A percentile compares a stretch with the other conserved stretches of the same genome.
phyloP scores from a whole-genome alignment of 2,329 filamentous ascomycete genomes.

The Pseudocercospora pini-densiflorae region DNA sequence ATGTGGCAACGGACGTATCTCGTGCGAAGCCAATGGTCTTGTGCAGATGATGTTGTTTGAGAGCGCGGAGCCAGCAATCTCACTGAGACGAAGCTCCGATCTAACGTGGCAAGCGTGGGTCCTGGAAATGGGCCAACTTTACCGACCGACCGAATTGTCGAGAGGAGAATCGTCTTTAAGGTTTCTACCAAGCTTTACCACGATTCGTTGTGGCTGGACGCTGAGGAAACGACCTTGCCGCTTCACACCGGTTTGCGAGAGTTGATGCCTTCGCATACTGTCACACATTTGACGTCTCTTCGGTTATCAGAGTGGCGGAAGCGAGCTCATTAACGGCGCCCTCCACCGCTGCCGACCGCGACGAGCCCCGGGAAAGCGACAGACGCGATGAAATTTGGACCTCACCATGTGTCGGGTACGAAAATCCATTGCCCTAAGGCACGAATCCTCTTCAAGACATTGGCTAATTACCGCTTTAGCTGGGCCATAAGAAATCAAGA shows the following conservation, averaged over 20 bases:
- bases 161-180: not conserved
- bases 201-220: not conserved
- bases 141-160: not conserved
- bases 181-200: not conserved
- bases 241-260: not conserved
- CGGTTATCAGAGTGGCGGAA: not conserved
- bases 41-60: not conserved
- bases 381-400: not conserved
- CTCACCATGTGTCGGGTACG: not conserved
- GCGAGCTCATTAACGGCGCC: not conserved
- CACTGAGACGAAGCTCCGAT: not conserved
- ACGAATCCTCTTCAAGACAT: too few species aligned
- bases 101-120: not conserved
- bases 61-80: not conserved
- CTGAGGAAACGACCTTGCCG: not conserved
- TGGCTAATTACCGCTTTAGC: not conserved
- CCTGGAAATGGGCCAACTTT: not conserved
- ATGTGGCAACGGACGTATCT: not conserved
- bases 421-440: too few species aligned
- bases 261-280: not conserved
- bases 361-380: not conserved
- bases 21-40: not conserved
- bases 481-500: slow-evolving; percentile 23
- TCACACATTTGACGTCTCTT: not conserved
- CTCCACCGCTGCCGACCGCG: not conserved